Evolutionary conservation across 192 early-diverging fungal genomes (phyloP), one percentile per base, ranked within the genome.

Genomic region (Dissophora globulifera): DNA sequence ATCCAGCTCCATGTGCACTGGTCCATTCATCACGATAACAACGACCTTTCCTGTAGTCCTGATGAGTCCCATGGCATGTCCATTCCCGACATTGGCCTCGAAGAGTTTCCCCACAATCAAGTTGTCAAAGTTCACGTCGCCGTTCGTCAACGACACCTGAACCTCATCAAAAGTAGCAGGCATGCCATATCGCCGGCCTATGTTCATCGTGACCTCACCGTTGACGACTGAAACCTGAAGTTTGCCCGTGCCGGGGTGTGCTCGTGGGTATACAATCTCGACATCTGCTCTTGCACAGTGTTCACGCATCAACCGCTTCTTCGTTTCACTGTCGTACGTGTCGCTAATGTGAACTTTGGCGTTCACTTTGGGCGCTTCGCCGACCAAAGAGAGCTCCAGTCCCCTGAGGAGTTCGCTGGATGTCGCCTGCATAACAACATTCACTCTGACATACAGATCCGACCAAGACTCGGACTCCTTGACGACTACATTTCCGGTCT

Each of bases 201-300:
- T 33, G 31, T 11, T 25, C 16, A 62, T 7, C 7, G 33, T 4
- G 3, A 47, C 2, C 11, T 46, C 41, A 23, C 67, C 55, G 22
- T 31, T 51, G 19, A 8, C 19, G 13, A 15, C 41, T 17, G 12
- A 19, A 10, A 53, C 19, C 0, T 43, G 0, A 33, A 69, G 22
- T 30, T 45, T 41, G 5, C 48, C 48, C 7, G 56, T 51, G 2
- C 48, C 42, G 2, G 51, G 38, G 0, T 1, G 10, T 3, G 8
- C 35, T 9, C 45, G 43, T 15, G 69, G 69, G 22, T 71, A 71
- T 22, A 32, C 32, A 38, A 71, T 50, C 35, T 62, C 27, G 2
- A 71, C 54, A 42, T 62, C 53, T 9, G 53, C 60, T 2, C 15
- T 29, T 11, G 46, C 60, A 43, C 69, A 71, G 19, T 27, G 20